Evolutionary conservation across 805 yeast genomes (phyloP), one percentile per base, ranked within the genome.

Genomic region (Starmerella sirachaensis): DNA sequence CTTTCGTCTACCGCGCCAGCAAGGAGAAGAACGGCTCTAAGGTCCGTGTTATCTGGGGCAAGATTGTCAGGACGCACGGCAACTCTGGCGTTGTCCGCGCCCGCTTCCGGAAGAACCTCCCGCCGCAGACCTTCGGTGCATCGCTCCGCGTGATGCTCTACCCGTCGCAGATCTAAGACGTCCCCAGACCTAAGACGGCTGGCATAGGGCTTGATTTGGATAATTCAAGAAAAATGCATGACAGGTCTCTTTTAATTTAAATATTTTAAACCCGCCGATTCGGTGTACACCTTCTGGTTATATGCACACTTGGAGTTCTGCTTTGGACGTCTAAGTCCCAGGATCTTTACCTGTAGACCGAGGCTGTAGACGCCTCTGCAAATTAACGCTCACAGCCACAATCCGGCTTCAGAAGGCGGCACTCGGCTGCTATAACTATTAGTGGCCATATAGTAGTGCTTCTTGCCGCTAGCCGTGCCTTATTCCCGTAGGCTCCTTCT

Each of bases 21-120:
- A 91, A 85, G 76, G 97, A 86, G 74, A 70, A 86, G 65, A 82
- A 94, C 79, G 97, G 97, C 69, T 72, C 97, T 60, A 88, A 91
- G 77, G 83, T 88, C 75, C 84, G 97, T 76, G 96, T 91, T 63
- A 85, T 91, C 74, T 91, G 98, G 98, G 98, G 98, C 45, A 88
- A 88, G 76, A 76, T 91, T 58, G 73, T 93, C 72, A 86, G 97
- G 79, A 74, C 96, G 58, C 98, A 91, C 80, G 98, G 98, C 70
- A 83, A 76, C 86, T 72, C 78, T 61, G 98, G 98, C 73, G 73
- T 83, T 57, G 95, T 91, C 59, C 88, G 98, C 74, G 97, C 98
- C 63, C 83, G 78, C 72, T 91, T 91, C 93, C 86, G 83, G 75
- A 76, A 81, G 71, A 91, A 91, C 86, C 79, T 91, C 65, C 98